Base-by-base conservation (phyloP, 2,329 filamentous ascomycete species). In the Phialemonium atrogriseum region DNA sequence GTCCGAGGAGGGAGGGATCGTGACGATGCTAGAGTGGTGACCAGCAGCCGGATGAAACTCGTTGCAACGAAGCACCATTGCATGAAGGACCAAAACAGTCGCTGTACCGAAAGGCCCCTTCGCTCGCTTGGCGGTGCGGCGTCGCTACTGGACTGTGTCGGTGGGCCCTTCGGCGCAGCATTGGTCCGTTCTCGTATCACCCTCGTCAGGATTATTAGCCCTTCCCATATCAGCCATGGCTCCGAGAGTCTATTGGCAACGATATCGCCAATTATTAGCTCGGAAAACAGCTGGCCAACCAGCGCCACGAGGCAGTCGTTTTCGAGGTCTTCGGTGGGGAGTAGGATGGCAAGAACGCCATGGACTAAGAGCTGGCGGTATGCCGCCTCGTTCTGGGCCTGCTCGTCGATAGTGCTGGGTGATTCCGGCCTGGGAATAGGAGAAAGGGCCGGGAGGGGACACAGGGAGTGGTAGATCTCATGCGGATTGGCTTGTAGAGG, bases 311-410 rank as follows among this genome's bases (percentile, higher is more conserved):
- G 66, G 54, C 85, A 94, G 33, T 76, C 76, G 54, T 94, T 96
- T 49, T 89, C 78, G 23, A 96, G 66, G 54, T 96, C 89, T 49
- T 96, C 89, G 11, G 87, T 91, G 8, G 91, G 91, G 13, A 98
- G 69, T 11, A 98, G 70, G 32, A 94, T 68, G 15, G 85, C 80
- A 39, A 98, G 64, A 22, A 87, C 69, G 18, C 81, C 84, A 50
- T 88, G 79, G 11, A 88, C 80, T n/a, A 96, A 68, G 35, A 96
- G 65, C 51, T 94, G 85, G 45, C 89, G 82, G 65, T 95, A 96
- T 27, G 76, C 68, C 16, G 70, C 69, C 61, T 96, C 91, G 48
- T 87, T 89, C 39, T 81, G 73, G 35, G 66, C 64, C 60, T 94
- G 87, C 34, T 73, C 64, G 36, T 66, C 53, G 27, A 68, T 52